phyloP scores from a whole-genome alignment of 805 yeast genomes.

The Schwanniomyces sp. region DNA sequence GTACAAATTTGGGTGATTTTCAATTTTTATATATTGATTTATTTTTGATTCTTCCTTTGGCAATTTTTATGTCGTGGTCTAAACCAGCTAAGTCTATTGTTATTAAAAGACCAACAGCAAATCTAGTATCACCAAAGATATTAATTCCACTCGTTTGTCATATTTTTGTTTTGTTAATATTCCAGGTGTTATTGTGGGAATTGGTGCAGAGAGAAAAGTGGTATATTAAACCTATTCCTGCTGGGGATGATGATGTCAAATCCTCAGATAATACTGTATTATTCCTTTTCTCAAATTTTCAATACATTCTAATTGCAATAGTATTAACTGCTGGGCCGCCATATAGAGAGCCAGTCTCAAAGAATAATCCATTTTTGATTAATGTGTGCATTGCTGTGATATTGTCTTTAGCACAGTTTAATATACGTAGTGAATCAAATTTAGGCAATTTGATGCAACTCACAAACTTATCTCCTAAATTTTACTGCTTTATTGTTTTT shows the following conservation, averaged over 20 bases:
- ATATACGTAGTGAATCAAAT: conserved; percentile 47
- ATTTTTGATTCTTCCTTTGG: conserved; percentile 87
- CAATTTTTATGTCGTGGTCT: conserved; percentile 98
- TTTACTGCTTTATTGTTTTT: conserved; percentile 51
- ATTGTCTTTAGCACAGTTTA: conserved; percentile 56
- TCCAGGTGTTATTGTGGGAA: conserved; percentile 72
- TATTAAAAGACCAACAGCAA: conserved; percentile 87
- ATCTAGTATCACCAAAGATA: conserved; percentile 85
- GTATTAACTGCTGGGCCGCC: conserved; percentile 94
- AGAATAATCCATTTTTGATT: conserved; percentile 68
- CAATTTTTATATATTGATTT: conserved; percentile 94
- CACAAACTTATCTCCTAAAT: conserved; percentile 53
- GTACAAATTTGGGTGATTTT: conserved; percentile 94
- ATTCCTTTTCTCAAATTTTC: conserved; percentile 80
- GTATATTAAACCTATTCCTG: conserved; percentile 81
- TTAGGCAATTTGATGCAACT: conserved; percentile 75
- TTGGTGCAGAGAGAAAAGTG: conserved; percentile 59
- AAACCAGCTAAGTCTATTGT: conserved; percentile 64
- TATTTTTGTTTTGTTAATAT: conserved; percentile 58
- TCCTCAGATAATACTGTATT: conserved; percentile 88
- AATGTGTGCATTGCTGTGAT: conserved; percentile 54
- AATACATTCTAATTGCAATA: conserved; percentile 81
- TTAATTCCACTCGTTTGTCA: conserved; percentile 80
- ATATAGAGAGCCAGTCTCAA: conserved; percentile 71
- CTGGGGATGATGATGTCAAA: conserved; percentile 75